A percentile compares a stretch with the other conserved stretches of the same genome.
These are phyloP conservation scores for Bjerkandera adusta DNA, from an alignment of 1,284 basidiomycete species.

Conservation along the genomic window DNA sequence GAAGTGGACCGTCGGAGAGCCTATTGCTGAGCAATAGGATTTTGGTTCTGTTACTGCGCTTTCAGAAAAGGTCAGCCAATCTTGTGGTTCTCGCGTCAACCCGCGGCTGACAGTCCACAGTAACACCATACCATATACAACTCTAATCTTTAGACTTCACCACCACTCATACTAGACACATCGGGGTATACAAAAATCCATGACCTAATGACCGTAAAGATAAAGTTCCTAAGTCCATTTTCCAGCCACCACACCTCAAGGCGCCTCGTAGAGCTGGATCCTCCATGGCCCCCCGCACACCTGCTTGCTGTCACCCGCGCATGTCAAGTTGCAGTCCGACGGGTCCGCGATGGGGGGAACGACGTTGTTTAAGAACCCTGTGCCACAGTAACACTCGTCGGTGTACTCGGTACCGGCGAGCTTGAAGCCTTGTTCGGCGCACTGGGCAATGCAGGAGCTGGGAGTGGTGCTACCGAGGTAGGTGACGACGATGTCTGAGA, in stretches of 20 bases:
- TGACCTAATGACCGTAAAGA: not conserved
- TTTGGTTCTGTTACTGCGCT: too few species aligned
- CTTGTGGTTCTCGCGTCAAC: too few species aligned
- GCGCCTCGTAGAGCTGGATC: slow-evolving; percentile 17
- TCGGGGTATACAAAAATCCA: not conserved
- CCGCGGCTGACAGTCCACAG: not conserved
- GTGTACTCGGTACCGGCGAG: slow-evolving; percentile 26
- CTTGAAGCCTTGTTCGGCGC: slow-evolving; percentile 21
- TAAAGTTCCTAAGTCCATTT: not conserved
- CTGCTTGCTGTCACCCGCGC: slow-evolving; percentile 17
- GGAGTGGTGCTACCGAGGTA: slow-evolving; percentile 19
- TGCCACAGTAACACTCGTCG: slow-evolving; percentile 26
- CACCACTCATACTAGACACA: slow-evolving; percentile 4
- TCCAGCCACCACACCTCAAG: not conserved
- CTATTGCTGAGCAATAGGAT: too few species aligned
- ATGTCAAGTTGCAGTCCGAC: slow-evolving; percentile 22
- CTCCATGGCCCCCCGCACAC: slow-evolving; percentile 23
- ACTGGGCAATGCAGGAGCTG: slow-evolving; percentile 17
- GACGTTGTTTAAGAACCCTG: slow-evolving; percentile 17
- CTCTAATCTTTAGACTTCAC: slow-evolving; percentile 1
- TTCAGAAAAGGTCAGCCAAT: slow-evolving; percentile 1
- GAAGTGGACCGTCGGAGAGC: slow-evolving; percentile 67
- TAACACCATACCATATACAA: slow-evolving; percentile 1
- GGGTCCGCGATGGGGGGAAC: slow-evolving; percentile 10
- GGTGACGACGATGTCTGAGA: slow-evolving; percentile 18